phyloP scores from a whole-genome alignment of 257 asterid genomes.

The Salvia rosmarinus region DNA sequence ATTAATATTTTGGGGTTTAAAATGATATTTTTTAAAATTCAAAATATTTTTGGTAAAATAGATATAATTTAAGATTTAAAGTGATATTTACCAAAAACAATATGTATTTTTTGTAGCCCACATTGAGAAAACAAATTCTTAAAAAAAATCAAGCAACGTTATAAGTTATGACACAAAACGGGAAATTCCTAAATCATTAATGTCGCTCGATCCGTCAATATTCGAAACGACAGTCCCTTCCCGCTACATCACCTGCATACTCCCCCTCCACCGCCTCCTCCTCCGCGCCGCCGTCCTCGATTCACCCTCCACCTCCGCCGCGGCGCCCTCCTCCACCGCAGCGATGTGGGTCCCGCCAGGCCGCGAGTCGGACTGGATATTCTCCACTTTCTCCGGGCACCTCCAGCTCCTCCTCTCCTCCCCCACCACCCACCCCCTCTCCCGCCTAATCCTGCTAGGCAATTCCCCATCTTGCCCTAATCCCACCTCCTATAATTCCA shows the following conservation, averaged over 20 bases:
- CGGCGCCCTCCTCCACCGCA: constrained; percentile 39
- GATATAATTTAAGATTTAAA: too few relatives aligned
- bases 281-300: constrained; percentile 77
- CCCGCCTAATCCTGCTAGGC: constrained; percentile 74
- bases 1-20: too few relatives aligned
- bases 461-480: constrained; percentile 30
- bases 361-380: constrained; percentile 90
- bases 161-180: neutral
- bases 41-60: too few relatives aligned
- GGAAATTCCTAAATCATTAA: constrained; percentile 17
- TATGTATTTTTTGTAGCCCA: too few relatives aligned
- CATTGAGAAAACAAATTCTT: too few relatives aligned
- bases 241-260: constrained; percentile 71
- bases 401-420: constrained; percentile 74
- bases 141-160: too few relatives aligned
- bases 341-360: constrained; percentile 75
- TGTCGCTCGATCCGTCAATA: constrained; percentile 55
- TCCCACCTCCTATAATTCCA: constrained; percentile 43
- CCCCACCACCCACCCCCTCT: constrained; percentile 47
- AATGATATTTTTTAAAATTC: too few relatives aligned
- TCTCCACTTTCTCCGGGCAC: constrained; percentile 79
- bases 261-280: constrained; percentile 51
- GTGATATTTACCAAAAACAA: too few relatives aligned
- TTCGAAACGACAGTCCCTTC: constrained; percentile 65
- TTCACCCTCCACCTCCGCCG: constrained; percentile 49